Percentiles rank a stretch among this genome's conserved stretches.
Conservation (phyloP, 371 early-diverging fungal species). For the Gilbertella persicaria region DNA sequence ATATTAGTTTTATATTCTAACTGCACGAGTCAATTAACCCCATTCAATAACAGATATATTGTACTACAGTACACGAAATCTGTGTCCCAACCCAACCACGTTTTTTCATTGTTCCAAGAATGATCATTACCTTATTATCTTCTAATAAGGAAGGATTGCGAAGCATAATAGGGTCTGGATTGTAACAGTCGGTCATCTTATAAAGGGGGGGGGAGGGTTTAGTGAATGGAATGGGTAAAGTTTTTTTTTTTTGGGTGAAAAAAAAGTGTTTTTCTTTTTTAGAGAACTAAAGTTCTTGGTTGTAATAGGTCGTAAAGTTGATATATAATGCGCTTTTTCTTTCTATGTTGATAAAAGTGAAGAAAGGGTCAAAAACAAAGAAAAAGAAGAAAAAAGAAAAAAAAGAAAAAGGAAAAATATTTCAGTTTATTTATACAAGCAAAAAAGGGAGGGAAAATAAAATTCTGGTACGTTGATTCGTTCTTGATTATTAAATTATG, state of each 20-base stretch:
- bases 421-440: neutral
- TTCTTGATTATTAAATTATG: neutral
- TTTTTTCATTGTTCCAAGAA: constrained; percentile 18
- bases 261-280: neutral
- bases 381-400: constrained; percentile 2
- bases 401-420: neutral
- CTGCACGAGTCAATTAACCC: constrained; percentile 2
- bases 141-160: constrained; percentile 30
- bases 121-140: constrained; percentile 28
- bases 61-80: constrained; percentile 4
- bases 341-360: constrained; percentile 1
- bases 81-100: constrained; percentile 20
- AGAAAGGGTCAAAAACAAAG: constrained; percentile 1
- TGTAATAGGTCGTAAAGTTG: neutral
- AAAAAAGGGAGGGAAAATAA: neutral
- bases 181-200: constrained; percentile 40
- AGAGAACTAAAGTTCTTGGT: neutral
- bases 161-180: constrained; percentile 35
- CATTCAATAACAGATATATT: neutral
- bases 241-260: constrained; percentile 7
- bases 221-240: constrained; percentile 28
- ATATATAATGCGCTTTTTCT: neutral
- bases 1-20: neutral
- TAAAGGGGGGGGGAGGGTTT: neutral
- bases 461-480: neutral